phyloP scores from a whole-genome alignment of 73 alveolate species.

The Paramecium primaurelia region DNA sequence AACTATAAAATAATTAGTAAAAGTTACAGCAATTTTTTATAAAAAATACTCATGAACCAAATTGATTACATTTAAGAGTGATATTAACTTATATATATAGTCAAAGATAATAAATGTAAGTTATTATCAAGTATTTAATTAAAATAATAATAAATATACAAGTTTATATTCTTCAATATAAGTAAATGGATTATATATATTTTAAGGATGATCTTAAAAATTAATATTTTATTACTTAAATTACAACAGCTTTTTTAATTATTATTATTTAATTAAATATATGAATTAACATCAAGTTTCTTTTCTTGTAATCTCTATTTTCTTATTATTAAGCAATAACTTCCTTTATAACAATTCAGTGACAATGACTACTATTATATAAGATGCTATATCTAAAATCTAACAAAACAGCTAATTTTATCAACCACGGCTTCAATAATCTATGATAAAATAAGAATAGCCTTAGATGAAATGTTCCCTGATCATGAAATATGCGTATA shows the following conservation, averaged over 20 bases:
- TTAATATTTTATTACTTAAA: no score
- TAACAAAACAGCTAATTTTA: neutral
- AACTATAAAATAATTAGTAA: neutral
- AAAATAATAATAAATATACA: no score
- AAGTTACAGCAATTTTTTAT: neutral
- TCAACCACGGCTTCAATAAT: neutral
- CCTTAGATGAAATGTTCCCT: neutral
- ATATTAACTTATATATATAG: no score
- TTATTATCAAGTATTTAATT: no score
- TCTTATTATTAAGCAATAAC: neutral
- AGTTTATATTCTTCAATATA: no score
- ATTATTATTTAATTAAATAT: no score
- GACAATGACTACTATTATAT: neutral
- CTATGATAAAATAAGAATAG: neutral
- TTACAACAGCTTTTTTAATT: no score
- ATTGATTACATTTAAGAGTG: neutral
- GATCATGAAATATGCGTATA: neutral
- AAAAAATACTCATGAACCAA: neutral
- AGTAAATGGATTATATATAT: no score
- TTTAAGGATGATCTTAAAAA: no score
- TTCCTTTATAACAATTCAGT: neutral
- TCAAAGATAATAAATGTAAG: no score
- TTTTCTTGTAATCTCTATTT: neutral
- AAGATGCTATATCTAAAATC: neutral
- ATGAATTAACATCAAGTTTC: neutral